phyloP scores from a whole-genome alignment of 192 early-diverging fungal genomes.

The Thamnidium elegans region DNA sequence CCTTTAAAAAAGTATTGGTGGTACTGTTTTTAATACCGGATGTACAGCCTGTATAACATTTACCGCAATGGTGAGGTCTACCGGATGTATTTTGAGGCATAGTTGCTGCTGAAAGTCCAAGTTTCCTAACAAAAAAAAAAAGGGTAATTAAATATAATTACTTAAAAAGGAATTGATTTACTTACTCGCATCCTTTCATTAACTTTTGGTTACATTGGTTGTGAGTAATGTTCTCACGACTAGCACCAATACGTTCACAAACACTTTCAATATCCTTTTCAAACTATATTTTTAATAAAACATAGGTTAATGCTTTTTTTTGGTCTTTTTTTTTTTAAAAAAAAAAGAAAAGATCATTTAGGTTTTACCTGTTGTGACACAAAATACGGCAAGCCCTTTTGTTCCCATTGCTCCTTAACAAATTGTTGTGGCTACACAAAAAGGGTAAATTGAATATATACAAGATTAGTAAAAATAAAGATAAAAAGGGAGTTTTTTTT shows the following conservation, averaged over 20 bases:
- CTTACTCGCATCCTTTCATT: slow-evolving; percentile 61
- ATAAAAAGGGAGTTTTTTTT: slow-evolving; percentile 34
- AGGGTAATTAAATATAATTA: neutral
- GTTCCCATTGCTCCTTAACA: slow-evolving; percentile 73
- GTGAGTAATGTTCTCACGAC: slow-evolving; percentile 49
- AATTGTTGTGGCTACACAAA: slow-evolving; percentile 48
- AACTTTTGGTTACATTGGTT: slow-evolving; percentile 61
- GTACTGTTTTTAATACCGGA: slow-evolving; percentile 65
- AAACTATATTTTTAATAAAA: slow-evolving; percentile 29
- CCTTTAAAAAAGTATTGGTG: slow-evolving; percentile 61
- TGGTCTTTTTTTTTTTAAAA: neutral
- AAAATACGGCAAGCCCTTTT: slow-evolving; percentile 58
- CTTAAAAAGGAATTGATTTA: neutral
- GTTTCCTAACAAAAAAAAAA: slow-evolving; percentile 25
- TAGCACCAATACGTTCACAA: slow-evolving; percentile 50
- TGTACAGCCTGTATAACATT: slow-evolving; percentile 66
- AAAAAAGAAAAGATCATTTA: neutral
- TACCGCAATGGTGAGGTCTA: slow-evolving; percentile 57
- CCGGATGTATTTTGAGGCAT: slow-evolving; percentile 71
- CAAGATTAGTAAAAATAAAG: slow-evolving; percentile 5
- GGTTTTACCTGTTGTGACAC: slow-evolving; percentile 6
- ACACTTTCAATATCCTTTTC: slow-evolving; percentile 47
- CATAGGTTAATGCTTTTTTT: neutral
- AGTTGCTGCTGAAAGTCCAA: slow-evolving; percentile 50
- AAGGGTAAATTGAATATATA: too few relatives aligned